Conservation (phyloP, 2,329 filamentous ascomycete genomes). For the Dendrostoma leiphaemia region DNA sequence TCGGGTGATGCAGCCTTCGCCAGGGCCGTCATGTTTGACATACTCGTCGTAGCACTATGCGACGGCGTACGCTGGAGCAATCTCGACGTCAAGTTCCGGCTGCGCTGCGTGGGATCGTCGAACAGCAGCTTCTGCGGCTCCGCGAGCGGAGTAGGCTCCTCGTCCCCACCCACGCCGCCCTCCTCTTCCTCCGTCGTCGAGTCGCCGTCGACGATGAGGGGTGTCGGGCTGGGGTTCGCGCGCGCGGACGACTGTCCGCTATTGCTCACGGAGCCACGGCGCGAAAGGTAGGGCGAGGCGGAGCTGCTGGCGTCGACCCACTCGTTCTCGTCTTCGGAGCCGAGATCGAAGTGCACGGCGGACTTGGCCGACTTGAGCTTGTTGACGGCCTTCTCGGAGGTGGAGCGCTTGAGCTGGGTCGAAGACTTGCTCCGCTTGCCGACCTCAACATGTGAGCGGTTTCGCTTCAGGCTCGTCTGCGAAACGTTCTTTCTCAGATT, state of each 20-base stretch:
- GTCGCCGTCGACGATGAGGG: not conserved
- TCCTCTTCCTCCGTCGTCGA: conserved; percentile 20
- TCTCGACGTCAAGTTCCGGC: conserved; percentile 65
- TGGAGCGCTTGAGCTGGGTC: conserved; percentile 51
- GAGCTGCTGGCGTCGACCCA: conserved; percentile 67
- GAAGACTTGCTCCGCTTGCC: conserved; percentile 49
- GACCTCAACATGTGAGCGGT: conserved; percentile 58
- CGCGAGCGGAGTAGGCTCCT: conserved; percentile 20
- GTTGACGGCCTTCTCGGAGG: conserved; percentile 48
- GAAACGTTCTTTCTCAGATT: conserved; percentile 53
- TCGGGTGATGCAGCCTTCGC: conserved; percentile 40
- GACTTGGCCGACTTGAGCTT: conserved; percentile 43
- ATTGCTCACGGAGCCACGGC: conserved; percentile 48
- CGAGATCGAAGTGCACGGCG: conserved; percentile 64
- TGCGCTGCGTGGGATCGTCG: conserved; percentile 49
- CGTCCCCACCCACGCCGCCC: conserved; percentile 10
- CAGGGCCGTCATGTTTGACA: conserved; percentile 59
- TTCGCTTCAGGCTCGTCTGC: conserved; percentile 56
- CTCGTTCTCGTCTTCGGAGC: conserved; percentile 54
- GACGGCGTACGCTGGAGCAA: conserved; percentile 64
- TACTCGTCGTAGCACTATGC: conserved; percentile 60
- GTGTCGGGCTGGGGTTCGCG: conserved; percentile 24
- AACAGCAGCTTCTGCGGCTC: conserved; percentile 24
- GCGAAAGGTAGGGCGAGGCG: conserved; percentile 57
- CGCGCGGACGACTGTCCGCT: conserved; percentile 47